A percentile compares a stretch with the other conserved stretches of the same genome.
These are phyloP conservation scores for Melocanna baccifera DNA, from an alignment of 176 grass and related monocot species.

Conservation along the genomic window DNA sequence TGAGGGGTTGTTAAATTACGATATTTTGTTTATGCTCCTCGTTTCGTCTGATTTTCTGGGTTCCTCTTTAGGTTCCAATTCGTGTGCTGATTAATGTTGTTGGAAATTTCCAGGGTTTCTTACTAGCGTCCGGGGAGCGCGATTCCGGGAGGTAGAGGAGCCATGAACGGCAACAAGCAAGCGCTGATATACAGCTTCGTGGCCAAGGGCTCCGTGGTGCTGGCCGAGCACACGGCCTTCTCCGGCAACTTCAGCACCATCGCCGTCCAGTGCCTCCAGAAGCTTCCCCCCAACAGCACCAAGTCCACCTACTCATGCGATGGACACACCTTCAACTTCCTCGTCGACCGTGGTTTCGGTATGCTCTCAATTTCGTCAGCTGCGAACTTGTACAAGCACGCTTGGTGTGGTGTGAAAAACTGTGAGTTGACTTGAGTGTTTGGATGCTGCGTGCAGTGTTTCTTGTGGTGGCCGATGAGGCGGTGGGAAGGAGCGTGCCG, in stretches of 20 bases:
- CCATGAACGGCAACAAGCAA: slow-evolving; percentile 69
- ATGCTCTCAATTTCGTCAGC: background rate
- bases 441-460: slow-evolving; percentile 50
- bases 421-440: slow-evolving; percentile 15
- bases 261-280: slow-evolving; percentile 92
- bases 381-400: background rate
- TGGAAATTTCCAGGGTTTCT: slow-evolving; percentile 27
- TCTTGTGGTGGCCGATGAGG: slow-evolving; percentile 77
- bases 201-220: slow-evolving; percentile 81
- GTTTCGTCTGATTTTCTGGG: background rate
- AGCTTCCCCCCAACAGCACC: slow-evolving; percentile 65
- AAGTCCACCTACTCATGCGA: slow-evolving; percentile 97
- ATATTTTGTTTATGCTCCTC: background rate
- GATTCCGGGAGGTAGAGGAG: slow-evolving; percentile 5
- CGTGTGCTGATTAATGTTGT: background rate
- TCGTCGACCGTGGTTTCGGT: slow-evolving; percentile 77
- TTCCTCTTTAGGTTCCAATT: background rate
- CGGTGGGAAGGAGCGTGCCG: slow-evolving; percentile 65
- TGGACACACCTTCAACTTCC: slow-evolving; percentile 94
- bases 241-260: slow-evolving; percentile 95
- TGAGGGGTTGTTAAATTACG: background rate
- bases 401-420: background rate
- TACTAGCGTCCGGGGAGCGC: background rate
- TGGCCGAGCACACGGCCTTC: slow-evolving; percentile 91
- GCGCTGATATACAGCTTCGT: slow-evolving; percentile 93